Base-by-base conservation (phyloP, 148 eudicot species). In the Chenopodium quinoa region DNA sequence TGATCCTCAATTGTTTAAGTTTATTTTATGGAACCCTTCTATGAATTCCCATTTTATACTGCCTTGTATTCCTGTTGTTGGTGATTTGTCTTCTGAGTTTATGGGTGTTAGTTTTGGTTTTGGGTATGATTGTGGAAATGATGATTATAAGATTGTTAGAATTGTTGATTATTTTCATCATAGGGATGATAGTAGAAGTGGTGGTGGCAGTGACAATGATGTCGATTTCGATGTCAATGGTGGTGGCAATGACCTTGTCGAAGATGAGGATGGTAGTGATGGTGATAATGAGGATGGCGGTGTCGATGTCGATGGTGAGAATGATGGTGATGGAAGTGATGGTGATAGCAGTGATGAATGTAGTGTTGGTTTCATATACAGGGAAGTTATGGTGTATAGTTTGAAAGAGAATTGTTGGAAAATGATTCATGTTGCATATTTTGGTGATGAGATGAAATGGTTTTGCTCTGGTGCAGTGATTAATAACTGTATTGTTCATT, bases 51-150 rank as follows among this genome's bases (percentile, higher is more conserved):
- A 60, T 76, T 44, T 25, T 6, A 10, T 19, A 50, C 23, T 63
- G 50, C 70, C 37, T 22, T 14, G 47, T 10, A 23, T 12, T 20
- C 44, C 11, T 7, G 23, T 16, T 20, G 34, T 19, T 73, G 29
- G 3, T 20, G 2, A 34, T 22, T 67, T 67, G 14, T 7, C 4
- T 67, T 9, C 71, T 12, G 71, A 67, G 3, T 23, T 46, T 13
- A 10, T 40, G 27, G 31, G 37, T 46, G 52, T 77, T 14, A 63
- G 79, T 77, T 77, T 77, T 31, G 78, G 78, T 7, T 75, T 75
- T 75, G 78, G 64, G 56, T 75, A 52, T 54, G 65, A 52, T 27
- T 5, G 9, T 25, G 10, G 2, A n/a, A 7, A 4, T 14, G 65
- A 75, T 54, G 66, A 75, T 75, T 75, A 52, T 47, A 13, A n/a